Base-by-base conservation (phyloP, 2,329 filamentous ascomycete genomes). In the Xylaria arbuscula region DNA sequence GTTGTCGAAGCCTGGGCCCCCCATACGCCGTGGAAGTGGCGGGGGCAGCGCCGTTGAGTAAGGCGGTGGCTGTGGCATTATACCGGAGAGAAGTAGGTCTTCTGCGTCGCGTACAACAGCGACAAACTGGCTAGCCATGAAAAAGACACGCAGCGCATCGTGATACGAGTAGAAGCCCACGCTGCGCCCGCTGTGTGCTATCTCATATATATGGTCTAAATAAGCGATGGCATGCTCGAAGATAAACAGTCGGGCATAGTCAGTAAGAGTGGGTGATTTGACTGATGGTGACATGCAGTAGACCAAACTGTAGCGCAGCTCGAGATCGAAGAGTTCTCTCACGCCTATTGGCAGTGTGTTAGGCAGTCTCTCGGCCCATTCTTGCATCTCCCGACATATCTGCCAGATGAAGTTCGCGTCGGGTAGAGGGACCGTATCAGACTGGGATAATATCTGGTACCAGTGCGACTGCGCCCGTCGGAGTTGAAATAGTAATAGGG, bases 211-310 rank as follows among this genome's bases (percentile, higher is more conserved):
- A 68, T 89, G 88, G 67, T 92, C 87, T 57, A 96, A 87, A 76
- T 96, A 98, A n/a, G 90, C 87, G 72, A 95, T 89, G 71, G 90
- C 90, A 75, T 96, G 91, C 77, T 97, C 93, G 78, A 97, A 97
- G 48, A 97, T 92, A 28, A 97, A 84, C 36, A 90, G 85, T 69
- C 93, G 92, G 45, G 90, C 92, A 77, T 95, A 93, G 54, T 93
- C 88, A 3, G 89, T 90, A 58, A 94, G 89, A 24, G 87, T 84
- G 0, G 93, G 92, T 3, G 92, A 89, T 54, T 91, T 86, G 1
- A 90, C 88, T 42, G 92, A 94, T 0, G 94, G 93, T 0, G 93
- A 93, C 8, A 98, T 86, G 66, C 95, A 92, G 78, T 98, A 93
- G 28, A 97, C 91, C 74, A 93, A 96, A 76, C 93, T 97, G 82